Evolutionary conservation across 1,284 basidiomycete genomes (phyloP).

Genomic region (Apiotrichum sp.): DNA sequence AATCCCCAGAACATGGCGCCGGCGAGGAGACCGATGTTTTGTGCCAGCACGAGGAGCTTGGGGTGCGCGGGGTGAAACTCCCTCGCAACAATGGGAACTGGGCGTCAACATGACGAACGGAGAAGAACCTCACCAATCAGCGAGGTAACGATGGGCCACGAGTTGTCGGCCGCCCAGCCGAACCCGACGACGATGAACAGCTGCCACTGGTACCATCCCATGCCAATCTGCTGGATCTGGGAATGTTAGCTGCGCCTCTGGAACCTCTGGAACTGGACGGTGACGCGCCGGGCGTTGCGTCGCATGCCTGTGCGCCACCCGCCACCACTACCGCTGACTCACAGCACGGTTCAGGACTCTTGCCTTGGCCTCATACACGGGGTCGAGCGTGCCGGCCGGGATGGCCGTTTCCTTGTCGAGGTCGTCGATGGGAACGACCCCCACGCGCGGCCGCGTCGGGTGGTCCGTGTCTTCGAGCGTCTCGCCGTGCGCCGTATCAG

Average conservation of each 20-base stretch:
- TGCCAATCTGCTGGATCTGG: slow-evolving; percentile 52
- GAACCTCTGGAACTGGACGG: too few species aligned
- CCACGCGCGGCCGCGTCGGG: background rate
- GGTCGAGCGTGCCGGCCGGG: slow-evolving; percentile 24
- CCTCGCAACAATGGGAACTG: slow-evolving; percentile 49
- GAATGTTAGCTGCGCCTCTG: too few species aligned
- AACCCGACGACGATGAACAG: slow-evolving; percentile 55
- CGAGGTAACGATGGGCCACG: slow-evolving; percentile 37
- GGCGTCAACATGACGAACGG: background rate
- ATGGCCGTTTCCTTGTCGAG: slow-evolving; percentile 6
- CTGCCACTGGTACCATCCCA: slow-evolving; percentile 59
- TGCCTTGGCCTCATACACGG: slow-evolving; percentile 38
- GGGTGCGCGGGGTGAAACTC: slow-evolving; percentile 44
- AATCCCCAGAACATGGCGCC: slow-evolving; percentile 51
- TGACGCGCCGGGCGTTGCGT: too few species aligned
- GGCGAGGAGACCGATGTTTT: slow-evolving; percentile 34
- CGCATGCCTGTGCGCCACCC: too few species aligned
- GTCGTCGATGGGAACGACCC: background rate
- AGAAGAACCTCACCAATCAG: slow-evolving; percentile 6
- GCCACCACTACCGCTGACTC: slow-evolving; percentile 1
- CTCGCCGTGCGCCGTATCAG: background rate
- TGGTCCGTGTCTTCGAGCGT: background rate
- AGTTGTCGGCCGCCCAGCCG: slow-evolving; percentile 44
- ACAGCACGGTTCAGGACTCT: slow-evolving; percentile 36
- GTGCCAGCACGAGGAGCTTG: slow-evolving; percentile 27